phyloP scores from a whole-genome alignment of 306 rosid genomes.

The Mucuna pruriens region DNA sequence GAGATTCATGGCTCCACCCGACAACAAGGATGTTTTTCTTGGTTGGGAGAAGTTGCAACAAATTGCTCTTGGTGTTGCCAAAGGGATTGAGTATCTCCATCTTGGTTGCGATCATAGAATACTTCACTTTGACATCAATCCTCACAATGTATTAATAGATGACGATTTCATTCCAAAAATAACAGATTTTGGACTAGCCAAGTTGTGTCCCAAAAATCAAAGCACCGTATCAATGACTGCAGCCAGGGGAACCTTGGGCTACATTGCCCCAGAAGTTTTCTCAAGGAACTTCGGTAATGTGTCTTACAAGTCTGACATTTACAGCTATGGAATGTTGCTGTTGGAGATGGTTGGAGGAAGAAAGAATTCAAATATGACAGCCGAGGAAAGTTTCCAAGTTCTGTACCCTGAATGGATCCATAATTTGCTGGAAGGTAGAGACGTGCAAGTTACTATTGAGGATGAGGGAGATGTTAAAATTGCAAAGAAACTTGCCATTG shows the following conservation, averaged over 20 bases:
- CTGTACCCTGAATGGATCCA: constrained; percentile 50
- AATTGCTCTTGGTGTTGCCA: constrained; percentile 45
- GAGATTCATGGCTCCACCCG: constrained; percentile 25
- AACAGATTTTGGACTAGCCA: no score
- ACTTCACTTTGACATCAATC: constrained; percentile 45
- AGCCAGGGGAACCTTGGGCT: no score
- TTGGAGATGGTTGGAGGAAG: constrained; percentile 52
- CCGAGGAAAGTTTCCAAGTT: not conserved
- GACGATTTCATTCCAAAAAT: no score
- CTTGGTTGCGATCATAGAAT: constrained; percentile 49
- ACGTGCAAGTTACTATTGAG: no score
- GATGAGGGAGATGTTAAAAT: no score
- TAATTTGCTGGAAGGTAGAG: not conserved
- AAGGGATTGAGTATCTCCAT: constrained; percentile 56
- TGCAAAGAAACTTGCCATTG: no score
- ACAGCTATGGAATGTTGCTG: constrained; percentile 49
- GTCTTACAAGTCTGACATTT: constrained; percentile 46
- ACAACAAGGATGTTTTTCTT: constrained; percentile 1
- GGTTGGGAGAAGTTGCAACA: constrained; percentile 44
- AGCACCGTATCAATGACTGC: no score
- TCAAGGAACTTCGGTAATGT: constrained; percentile 48
- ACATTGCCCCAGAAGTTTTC: no score
- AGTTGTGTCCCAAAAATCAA: no score
- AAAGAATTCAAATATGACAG: not conserved
- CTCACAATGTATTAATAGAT: no score